Base-by-base conservation (phyloP, 177 flowering plant species). In the Vitis hybrid region DNA sequence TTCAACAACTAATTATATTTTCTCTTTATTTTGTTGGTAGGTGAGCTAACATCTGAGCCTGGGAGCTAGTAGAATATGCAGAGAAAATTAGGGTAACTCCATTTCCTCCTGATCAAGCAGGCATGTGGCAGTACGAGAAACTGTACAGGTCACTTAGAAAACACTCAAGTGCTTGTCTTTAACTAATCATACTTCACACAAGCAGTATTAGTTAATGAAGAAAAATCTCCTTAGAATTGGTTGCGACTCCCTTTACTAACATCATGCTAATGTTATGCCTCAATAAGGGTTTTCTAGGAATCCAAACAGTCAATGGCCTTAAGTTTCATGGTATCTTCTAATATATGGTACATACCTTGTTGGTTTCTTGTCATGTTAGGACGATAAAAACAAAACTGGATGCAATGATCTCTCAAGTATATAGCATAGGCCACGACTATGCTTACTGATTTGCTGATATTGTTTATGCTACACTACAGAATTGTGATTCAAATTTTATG, bases 1-100 rank as follows among this genome's bases (percentile, higher is more conserved):
- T 62, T 63, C 71, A 73, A 68, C 56, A 11, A 62, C 62, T 62
- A 67, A 62, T 67, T 15, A 62, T 60, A 40, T 54, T 59, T 70
- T 27, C 30, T 30, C 67, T 15, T 11, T 32, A 52, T 64, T 32
- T 30, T 60, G 67, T 49, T 52, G 70, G 67, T 70, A 18, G 73
- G 66, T 70, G 54, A 70, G 57, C 72, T 62, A 67, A 67, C 62
- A 46, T 17, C 18, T 3, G 7, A 35, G 27, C 54, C 19, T 18
- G 10, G 3, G 19, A 61, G 5, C 17, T 15, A 27, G 30, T 27
- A 27, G 30, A 27, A 27, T 27, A 27, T 27, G 30, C 30, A 27
- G 13, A 18, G 9, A 17, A 18, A 57, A 7, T 17, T 7, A 19
- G 60, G 18, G 13, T 0, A 18, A 57, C 27, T 17, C 60, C 24